Evolutionary conservation across 805 yeast genomes (phyloP), one percentile per base, ranked within the genome.

Genomic region (Pichia membranifaciens): DNA sequence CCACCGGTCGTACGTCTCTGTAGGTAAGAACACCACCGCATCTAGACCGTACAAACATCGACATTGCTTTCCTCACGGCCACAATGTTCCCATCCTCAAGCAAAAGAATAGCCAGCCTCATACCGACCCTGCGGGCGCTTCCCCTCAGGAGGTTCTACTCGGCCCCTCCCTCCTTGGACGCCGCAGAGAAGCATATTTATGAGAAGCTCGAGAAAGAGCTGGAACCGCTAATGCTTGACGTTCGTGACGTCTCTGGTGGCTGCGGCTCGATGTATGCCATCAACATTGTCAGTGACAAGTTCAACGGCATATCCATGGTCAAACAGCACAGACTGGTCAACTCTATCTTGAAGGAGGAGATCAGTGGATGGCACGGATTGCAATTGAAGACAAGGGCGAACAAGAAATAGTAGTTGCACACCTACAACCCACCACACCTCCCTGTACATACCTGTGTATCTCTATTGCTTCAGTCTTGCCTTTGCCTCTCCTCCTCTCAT

Each of bases 231-330:
- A 66, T 65, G 32, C 68, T 90, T 40, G 72, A 74, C 23, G 97
- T 91, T 6, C 71, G 74, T 53, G 98, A 91, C 61, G 81, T 91
- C 8, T 82, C 93, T 23, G 98, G 91, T 17, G 99, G 99, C 0
- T 93, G 99, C 67, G 99, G 99, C 1, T 89, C 97, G 6, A 93
- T 93, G 99, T 93, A 88, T 68, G 88, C 96, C 41, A 91, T 93
- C 43, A 69, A 74, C 49, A 77, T 93, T 16, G 84, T 81, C 40
- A 81, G 93, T 45, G 73, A 71, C 2, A 70, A 78, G 58, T 93
- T 93, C 67, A 79, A 84, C 56, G 96, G 96, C 0, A 60, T 87
- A 38, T 71, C 87, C 1, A 87, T 87, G 81, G 74, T 93, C 54
- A 90, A 89, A 61, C 99, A 93, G 64, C 99, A 93, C 60, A 75